Evolutionary conservation across 2,329 filamentous ascomycete species (phyloP), one percentile per base, ranked within the genome.

Genomic region (Chaetomium strumarium): DNA sequence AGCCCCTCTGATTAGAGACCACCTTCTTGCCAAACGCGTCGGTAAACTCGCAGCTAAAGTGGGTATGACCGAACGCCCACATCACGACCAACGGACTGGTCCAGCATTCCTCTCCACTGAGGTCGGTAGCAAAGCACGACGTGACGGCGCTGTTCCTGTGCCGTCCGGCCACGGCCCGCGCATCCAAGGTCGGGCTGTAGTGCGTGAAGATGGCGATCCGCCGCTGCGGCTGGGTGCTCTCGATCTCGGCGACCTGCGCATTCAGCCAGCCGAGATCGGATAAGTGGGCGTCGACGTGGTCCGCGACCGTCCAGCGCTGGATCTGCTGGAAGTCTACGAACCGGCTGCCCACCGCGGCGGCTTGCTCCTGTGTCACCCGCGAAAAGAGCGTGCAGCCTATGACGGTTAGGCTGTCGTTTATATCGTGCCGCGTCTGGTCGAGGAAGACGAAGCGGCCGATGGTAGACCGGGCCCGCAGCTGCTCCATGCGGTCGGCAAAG

Each of bases 11-110:
- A 17, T 61, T 60, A 13, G 55, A 47, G 42, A 37, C 52, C 20
- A 57, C 45, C 41, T 52, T 46, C 19, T 52, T 52, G 39, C 49
- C 50, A 0, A 16, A 14, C 36, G 40, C 47, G 16, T 55, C 66
- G 7, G 52, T 30, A 50, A 68, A 71, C 36, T 70, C 65, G 59
- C 71, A 74, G 49, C 70, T 73, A 49, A 65, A 74, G 57, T 75
- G 72, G 10, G 73, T 77, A 51, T 77, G 73, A 0, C 73, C 72
- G 62, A 75, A 76, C 3, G 68, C 74, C 74, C 72, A 77, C 0
- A 73, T 20, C 54, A 63, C 67, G 6, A 75, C 70, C 2, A 43
- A 53, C 1, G 16, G 20, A 31, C 53, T 67, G 5, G 10, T 60
- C 64, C 67, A 75, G 56, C 68, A 73, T 1, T n/a, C 6, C 51